Base-by-base conservation (phyloP, 2,329 filamentous ascomycete genomes). In the Paecilomyces sp. region DNA sequence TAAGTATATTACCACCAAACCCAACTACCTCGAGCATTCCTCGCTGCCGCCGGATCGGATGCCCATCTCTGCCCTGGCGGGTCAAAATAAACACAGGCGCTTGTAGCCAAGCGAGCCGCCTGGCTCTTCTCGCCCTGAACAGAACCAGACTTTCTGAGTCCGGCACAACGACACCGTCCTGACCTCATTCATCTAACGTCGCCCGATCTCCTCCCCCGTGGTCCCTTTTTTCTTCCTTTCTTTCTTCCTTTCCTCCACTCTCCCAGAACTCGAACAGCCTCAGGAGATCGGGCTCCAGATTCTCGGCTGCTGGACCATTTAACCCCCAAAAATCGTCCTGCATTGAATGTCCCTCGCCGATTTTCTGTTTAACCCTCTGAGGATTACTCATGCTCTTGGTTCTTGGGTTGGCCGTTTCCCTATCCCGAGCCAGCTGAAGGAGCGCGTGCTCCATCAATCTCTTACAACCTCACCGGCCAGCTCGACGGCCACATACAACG, bases 1-100 rank as follows among this genome's bases (percentile, higher is more conserved):
- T 8, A 8, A 33, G 8, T 33, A 11, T 4, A 12, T 33, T 33
- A 33, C 8, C 11, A 18, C 15, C 15, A 18, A 47, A 8, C 15
- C 15, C 36, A 15, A 15, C 36, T 15, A 6, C 13, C 36, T 47
- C 36, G 15, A 47, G 15, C 41, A 47, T 11, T 56, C 34, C 25
- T 51, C 31, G 11, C 54, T 57, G 18, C 24, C 55, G 52, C 31
- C 41, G 36, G 51, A 28, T 50, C 24, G 53, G 54, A 56, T 50
- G n/a, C 22, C 56, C 59, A 50, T 53, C 56, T 50, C 34, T 50
- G 30, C 54, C 60, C 60, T 62, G 64, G 68, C 68, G 68, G 67
- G 66, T 69, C 72, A 72, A 70, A 74, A 74, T 70, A 74, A 73
- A 72, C 65, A 67, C 61, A 64, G 54, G 56, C 63, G 58, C 60